Evolutionary conservation across 345 rosid species (phyloP).

Genomic region (Melaleuca alternifolia): DNA sequence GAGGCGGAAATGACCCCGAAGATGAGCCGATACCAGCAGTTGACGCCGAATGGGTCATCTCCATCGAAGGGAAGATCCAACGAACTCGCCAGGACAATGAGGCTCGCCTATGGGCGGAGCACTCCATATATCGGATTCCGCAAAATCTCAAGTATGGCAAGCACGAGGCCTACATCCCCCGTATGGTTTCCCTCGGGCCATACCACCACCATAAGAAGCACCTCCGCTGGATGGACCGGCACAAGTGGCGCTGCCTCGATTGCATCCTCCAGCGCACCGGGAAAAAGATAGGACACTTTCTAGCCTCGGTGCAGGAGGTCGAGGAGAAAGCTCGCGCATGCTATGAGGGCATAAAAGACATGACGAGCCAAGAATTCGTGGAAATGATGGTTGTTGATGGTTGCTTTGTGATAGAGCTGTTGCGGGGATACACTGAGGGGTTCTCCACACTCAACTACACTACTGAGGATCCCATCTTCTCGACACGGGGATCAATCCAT

Average conservation of each 20-base stretch:
- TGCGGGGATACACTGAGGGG: constrained; percentile 59
- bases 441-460: constrained; percentile 51
- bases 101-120: constrained; percentile 39
- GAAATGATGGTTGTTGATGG: too few species aligned
- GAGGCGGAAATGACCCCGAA: constrained; percentile 2
- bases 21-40: constrained; percentile 14
- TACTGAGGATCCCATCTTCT: constrained; percentile 61
- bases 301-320: constrained; percentile 54
- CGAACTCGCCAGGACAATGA: constrained; percentile 56
- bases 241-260: constrained; percentile 75
- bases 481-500: constrained; percentile 78
- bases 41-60: constrained; percentile 63
- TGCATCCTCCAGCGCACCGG: constrained; percentile 42
- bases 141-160: constrained; percentile 42
- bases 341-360: constrained; percentile 41
- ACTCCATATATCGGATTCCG: constrained; percentile 42
- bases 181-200: constrained; percentile 65
- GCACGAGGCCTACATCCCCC: constrained; percentile 60
- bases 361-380: constrained; percentile 53
- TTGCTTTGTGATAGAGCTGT: constrained; percentile 64
- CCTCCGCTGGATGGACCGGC: constrained; percentile 56
- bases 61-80: constrained; percentile 42
- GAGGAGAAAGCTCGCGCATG: constrained; percentile 51
- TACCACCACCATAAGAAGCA: constrained; percentile 62
- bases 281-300: constrained; percentile 33